Evolutionary conservation across 371 early-diverging fungal genomes (phyloP).

Genomic region (Rhizopus sp.): DNA sequence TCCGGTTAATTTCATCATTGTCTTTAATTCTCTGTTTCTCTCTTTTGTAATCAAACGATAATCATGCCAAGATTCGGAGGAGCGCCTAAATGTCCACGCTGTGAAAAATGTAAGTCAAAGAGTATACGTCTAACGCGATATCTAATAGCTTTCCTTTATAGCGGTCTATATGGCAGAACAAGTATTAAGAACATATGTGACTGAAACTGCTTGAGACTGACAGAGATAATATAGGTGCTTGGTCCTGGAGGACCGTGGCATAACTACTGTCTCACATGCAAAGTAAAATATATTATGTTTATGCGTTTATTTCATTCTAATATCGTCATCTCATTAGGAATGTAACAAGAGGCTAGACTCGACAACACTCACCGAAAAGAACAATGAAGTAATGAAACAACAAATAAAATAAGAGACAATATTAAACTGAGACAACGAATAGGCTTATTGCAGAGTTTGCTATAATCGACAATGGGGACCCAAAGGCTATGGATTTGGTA

Average conservation of each 20-base stretch:
- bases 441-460: conserved; percentile 54
- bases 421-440: neutral
- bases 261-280: conserved; percentile 45
- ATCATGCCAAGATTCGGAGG: conserved; percentile 47
- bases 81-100: conserved; percentile 50
- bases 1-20: too few species aligned
- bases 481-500: conserved; percentile 56
- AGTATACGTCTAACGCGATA: neutral
- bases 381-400: conserved; percentile 32
- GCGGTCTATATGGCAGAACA: conserved; percentile 58
- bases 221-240: conserved; percentile 26
- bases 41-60: neutral
- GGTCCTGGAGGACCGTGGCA: conserved; percentile 52
- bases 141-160: conserved; percentile 5
- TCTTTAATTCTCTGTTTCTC: neutral
- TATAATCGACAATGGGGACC: conserved; percentile 55
- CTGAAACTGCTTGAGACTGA: neutral
- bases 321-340: conserved; percentile 28
- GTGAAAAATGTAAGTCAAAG: conserved; percentile 38
- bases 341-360: conserved; percentile 55
- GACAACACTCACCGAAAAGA: conserved; percentile 42
- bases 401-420: too few species aligned
- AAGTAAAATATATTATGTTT: conserved; percentile 19
- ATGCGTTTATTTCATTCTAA: neutral
- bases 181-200: conserved; percentile 14